Percentiles rank a stretch among this genome's conserved stretches.
phyloP scores from a whole-genome alignment of 129 eudicot genomes.

The carrot (Daucus carota) region DH1_v3.0 NC_030383.2:52176001-52176500 shows the following conservation, averaged over 20 bases:
- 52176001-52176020: constrained; percentile 39
- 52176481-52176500: constrained; percentile 6
- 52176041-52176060: constrained; percentile 35
- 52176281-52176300: constrained; percentile 8
- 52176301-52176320: constrained; percentile 1
- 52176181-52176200: constrained; percentile 13
- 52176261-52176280: constrained; percentile 8
- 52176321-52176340: neutral
- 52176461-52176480: constrained; percentile 3
- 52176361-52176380: constrained; percentile 7
- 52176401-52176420: neutral
- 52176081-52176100: neutral
- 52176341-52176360: constrained; percentile 1
- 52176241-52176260: constrained; percentile 8
- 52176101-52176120: neutral
- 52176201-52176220: constrained; percentile 10
- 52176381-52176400: neutral
- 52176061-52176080: constrained; percentile 19
- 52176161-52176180: constrained; percentile 16
- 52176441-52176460: constrained; percentile 17
- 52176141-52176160: neutral
- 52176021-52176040: constrained; percentile 45
- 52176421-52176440: neutral
- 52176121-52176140: neutral
- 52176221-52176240: constrained; percentile 18